Percentiles rank a stretch among this genome's conserved stretches.
Evolutionary conservation across 2,329 filamentous ascomycete genomes (phyloP).

Genomic region (Nigrograna mackinnonii): DNA sequence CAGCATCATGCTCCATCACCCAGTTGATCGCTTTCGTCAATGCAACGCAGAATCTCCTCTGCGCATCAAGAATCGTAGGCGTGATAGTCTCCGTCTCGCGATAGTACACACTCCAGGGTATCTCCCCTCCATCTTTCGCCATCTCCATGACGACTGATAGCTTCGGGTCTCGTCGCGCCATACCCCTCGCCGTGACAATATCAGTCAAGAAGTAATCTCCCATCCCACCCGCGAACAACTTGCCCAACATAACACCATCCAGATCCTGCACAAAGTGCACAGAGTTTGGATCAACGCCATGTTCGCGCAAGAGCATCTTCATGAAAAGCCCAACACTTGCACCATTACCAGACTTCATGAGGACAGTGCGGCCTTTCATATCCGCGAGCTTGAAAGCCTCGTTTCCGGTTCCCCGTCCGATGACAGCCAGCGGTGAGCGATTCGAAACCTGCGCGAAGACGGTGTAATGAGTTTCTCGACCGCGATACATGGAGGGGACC

Average conservation of each 20-base stretch:
- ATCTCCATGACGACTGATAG: conserved; percentile 15
- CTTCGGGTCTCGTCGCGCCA: conserved; percentile 10
- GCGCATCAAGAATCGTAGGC: conserved; percentile 10
- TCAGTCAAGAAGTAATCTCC: conserved; percentile 22
- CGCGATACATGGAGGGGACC: conserved; percentile 17
- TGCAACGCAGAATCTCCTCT: conserved; percentile 15
- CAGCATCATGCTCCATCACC: neutral
- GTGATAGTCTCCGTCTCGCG: conserved; percentile 14
- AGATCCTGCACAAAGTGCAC: conserved; percentile 22
- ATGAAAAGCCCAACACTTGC: conserved; percentile 22
- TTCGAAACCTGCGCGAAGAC: conserved; percentile 20
- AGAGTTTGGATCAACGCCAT: conserved; percentile 10
- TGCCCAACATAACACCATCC: conserved; percentile 18
- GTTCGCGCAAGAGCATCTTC: conserved; percentile 24
- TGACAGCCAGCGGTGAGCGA: conserved; percentile 9
- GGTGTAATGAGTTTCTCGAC: conserved; percentile 14
- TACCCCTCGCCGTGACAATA: conserved; percentile 16
- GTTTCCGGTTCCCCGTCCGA: conserved; percentile 6
- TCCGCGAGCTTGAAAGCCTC: conserved; percentile 13
- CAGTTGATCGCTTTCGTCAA: neutral
- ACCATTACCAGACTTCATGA: conserved; percentile 20
- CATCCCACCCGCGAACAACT: conserved; percentile 20
- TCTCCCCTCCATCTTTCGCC: conserved; percentile 13
- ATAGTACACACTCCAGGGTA: conserved; percentile 23
- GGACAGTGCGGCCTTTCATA: conserved; percentile 12